These are phyloP conservation scores for Pestalotiopsis sp. DNA, from an alignment of 2,329 filamentous ascomycete species.

Conservation along the genomic window DNA sequence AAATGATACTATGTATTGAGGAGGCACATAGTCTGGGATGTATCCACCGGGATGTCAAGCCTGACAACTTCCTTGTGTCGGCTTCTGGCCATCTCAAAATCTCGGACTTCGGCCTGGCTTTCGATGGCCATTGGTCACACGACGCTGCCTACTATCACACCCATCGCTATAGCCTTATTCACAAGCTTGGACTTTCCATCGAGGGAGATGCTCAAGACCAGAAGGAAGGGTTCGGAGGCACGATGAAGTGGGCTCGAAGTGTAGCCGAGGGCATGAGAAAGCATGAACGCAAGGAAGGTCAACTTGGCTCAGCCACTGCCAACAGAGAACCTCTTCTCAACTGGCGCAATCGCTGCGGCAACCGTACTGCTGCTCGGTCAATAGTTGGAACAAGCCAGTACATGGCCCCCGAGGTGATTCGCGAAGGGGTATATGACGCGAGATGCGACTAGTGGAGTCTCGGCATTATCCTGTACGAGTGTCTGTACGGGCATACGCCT, in stretches of 20 bases:
- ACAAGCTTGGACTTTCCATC: slow-evolving; percentile 74
- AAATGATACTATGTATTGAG: slow-evolving; percentile 95
- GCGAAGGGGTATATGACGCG: slow-evolving; percentile 82
- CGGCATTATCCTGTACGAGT: slow-evolving; percentile 93
- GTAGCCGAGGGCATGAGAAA: slow-evolving; percentile 41
- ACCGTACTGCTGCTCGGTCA: slow-evolving; percentile 76
- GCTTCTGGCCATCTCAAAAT: slow-evolving; percentile 90
- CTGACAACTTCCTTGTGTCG: slow-evolving; percentile 94
- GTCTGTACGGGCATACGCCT: slow-evolving; percentile 87
- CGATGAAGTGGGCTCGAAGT: slow-evolving; percentile 42
- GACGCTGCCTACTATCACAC: slow-evolving; percentile 85
- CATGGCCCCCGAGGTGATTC: slow-evolving; percentile 94
- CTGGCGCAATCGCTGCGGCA: slow-evolving; percentile 72
- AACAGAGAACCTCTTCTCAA: slow-evolving; percentile 58
- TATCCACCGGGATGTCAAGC: slow-evolving; percentile 96
- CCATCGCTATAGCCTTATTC: slow-evolving; percentile 77
- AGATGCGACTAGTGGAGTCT: slow-evolving; percentile 98
- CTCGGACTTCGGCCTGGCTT: slow-evolving; percentile 93
- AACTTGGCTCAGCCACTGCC: slow-evolving; percentile 39
- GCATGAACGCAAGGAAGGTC: slow-evolving; percentile 40
- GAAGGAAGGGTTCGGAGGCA: slow-evolving; percentile 37
- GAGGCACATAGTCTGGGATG: slow-evolving; percentile 86
- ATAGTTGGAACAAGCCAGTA: slow-evolving; percentile 96
- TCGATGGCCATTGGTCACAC: slow-evolving; percentile 94
- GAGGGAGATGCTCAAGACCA: slow-evolving; percentile 74